Evolutionary conservation across 306 rosid species (phyloP).

Genomic region (Mucuna pruriens): DNA sequence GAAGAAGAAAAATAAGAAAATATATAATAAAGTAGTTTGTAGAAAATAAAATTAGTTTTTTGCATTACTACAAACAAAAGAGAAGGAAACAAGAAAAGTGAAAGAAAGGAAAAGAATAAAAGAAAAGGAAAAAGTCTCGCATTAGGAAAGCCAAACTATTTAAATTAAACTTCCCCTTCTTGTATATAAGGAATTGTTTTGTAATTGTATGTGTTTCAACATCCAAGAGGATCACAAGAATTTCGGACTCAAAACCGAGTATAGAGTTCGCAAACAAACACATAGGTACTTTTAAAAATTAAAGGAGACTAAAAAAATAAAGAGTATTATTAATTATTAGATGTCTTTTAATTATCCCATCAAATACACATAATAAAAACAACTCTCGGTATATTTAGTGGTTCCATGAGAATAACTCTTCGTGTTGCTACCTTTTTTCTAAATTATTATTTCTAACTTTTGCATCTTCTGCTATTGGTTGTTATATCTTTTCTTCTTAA

Average conservation of each 20-base stretch:
- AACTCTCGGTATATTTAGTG: too few relatives aligned
- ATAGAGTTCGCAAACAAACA: background rate
- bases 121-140: background rate
- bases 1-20: too few relatives aligned
- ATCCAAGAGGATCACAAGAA: background rate
- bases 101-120: background rate
- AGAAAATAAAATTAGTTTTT: background rate
- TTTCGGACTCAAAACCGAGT: too few relatives aligned
- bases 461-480: background rate
- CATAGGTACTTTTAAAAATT: background rate
- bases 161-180: background rate
- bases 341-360: too few relatives aligned
- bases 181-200: background rate
- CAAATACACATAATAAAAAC: too few relatives aligned
- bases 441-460: too few relatives aligned
- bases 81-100: background rate
- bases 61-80: background rate
- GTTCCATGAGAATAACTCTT: too few relatives aligned
- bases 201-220: background rate
- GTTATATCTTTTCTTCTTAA: background rate
- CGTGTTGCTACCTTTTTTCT: too few relatives aligned
- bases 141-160: background rate
- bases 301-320: too few relatives aligned
- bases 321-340: too few relatives aligned
- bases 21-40: background rate